Conservation (phyloP, 768 basidiomycete genomes). For the Rhizopogon vinicolor region DNA sequence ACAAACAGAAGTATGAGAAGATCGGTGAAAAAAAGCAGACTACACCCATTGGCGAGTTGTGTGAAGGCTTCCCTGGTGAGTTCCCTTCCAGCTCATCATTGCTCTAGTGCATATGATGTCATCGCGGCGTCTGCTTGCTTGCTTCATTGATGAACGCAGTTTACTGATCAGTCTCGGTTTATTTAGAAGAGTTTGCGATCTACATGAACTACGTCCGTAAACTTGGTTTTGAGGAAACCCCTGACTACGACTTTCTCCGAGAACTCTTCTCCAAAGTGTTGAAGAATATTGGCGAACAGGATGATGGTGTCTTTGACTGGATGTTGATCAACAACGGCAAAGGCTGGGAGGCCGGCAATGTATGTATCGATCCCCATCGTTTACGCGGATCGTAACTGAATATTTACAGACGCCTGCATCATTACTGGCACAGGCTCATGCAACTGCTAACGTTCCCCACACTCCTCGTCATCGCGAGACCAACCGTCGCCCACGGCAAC, state of each 20-base stretch:
- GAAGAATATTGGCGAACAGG: constrained; percentile 80
- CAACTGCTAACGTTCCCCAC: constrained; percentile 51
- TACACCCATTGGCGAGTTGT: constrained; percentile 86
- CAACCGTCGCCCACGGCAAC: constrained; percentile 46
- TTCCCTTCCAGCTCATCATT: not conserved
- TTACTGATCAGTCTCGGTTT: constrained; percentile 3
- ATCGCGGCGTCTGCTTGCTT: not conserved
- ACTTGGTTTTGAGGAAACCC: constrained; percentile 94
- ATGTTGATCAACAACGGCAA: constrained; percentile 92
- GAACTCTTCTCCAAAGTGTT: constrained; percentile 92
- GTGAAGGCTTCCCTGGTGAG: constrained; percentile 92
- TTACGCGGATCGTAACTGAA: constrained; percentile 1
- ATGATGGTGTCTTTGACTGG: constrained; percentile 96
- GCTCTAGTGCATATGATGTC: not conserved
- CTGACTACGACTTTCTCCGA: constrained; percentile 96
- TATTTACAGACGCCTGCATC: constrained; percentile 37
- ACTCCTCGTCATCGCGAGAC: constrained; percentile 51
- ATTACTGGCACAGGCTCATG: constrained; percentile 46
- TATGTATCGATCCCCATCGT: constrained; percentile 35
- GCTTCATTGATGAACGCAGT: not conserved
- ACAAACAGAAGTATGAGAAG: constrained; percentile 99
- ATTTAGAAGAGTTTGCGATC: constrained; percentile 90
- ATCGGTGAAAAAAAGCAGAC: constrained; percentile 99
- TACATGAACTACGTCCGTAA: constrained; percentile 99
- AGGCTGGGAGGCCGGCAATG: constrained; percentile 90